phyloP scores from a whole-genome alignment of 345 rosid genomes.

The Tarenaya hassleriana region DNA sequence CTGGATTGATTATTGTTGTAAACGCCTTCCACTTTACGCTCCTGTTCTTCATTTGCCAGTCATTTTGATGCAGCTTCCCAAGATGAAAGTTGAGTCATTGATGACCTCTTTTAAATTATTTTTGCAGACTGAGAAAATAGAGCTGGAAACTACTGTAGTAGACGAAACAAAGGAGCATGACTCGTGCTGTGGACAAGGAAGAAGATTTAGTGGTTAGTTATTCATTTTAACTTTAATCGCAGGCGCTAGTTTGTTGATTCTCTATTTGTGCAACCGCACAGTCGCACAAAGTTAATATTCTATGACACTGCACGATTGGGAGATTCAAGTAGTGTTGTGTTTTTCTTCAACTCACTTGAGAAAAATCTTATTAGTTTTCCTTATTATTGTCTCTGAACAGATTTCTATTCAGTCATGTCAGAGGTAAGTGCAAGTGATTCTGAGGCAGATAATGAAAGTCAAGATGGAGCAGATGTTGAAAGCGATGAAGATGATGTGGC shows the following conservation, averaged over 20 bases:
- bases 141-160: constrained; percentile 95
- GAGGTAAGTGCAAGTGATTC: constrained; percentile 86
- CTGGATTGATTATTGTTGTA: not conserved
- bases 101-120: constrained; percentile 6
- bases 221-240: constrained; percentile 16
- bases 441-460: constrained; percentile 90
- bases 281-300: not conserved
- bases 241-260: constrained; percentile 7
- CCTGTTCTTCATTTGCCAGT: not conserved
- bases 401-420: constrained; percentile 98
- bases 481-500: constrained; percentile 81
- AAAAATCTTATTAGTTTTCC: constrained; percentile 5
- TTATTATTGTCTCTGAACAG: constrained; percentile 38
- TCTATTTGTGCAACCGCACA: constrained; percentile 1
- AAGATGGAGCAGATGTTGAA: constrained; percentile 79
- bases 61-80: not conserved
- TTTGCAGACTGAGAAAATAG: constrained; percentile 88
- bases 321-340: not conserved
- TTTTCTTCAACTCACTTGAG: constrained; percentile 17
- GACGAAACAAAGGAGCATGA: constrained; percentile 96
- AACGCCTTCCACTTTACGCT: constrained; percentile 12
- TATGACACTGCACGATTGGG: constrained; percentile 4
- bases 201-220: constrained; percentile 88
- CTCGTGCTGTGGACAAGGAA: constrained; percentile 79
- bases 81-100: constrained; percentile 3